Evolutionary conservation across 2,329 filamentous ascomycete species (phyloP).

Genomic region (Sclerotinia subarctica): DNA sequence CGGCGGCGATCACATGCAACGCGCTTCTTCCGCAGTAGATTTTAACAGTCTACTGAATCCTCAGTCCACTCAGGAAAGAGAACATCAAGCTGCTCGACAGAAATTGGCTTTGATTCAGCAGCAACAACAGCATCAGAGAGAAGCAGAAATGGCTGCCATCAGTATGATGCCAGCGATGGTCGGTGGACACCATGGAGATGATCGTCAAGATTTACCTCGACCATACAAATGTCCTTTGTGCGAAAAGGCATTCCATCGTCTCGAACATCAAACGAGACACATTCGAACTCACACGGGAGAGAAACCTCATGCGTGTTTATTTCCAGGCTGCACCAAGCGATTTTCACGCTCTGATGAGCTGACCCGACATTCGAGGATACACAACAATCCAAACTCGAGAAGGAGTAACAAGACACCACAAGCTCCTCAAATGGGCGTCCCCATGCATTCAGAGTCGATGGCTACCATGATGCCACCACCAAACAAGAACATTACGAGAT

Average conservation of each 20-base stretch:
- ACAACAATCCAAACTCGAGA: conserved; percentile 97
- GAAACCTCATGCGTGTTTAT: conserved; percentile 95
- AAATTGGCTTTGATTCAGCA: conserved; percentile 37
- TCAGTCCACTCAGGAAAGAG: conserved; percentile 42
- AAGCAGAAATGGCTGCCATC: conserved; percentile 53
- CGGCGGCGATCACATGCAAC: conserved; percentile 66
- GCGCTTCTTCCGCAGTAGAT: conserved; percentile 68
- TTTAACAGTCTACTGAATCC: conserved; percentile 74
- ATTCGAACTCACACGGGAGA: conserved; percentile 97
- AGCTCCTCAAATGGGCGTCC: conserved; percentile 46
- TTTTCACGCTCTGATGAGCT: conserved; percentile 96
- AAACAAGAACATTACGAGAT: conserved; percentile 78
- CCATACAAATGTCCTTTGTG: conserved; percentile 98
- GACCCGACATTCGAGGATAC: conserved; percentile 94
- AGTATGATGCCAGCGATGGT: conserved; percentile 38
- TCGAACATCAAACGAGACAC: conserved; percentile 88
- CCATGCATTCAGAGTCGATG: conserved; percentile 50
- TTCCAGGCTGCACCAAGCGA: conserved; percentile 92
- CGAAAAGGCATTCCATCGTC: conserved; percentile 96
- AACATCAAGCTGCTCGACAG: conserved; percentile 35
- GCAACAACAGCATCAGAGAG: conserved; percentile 34
- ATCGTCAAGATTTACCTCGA: conserved; percentile 71
- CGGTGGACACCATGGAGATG: conserved; percentile 38
- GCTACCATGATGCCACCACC: conserved; percentile 75
- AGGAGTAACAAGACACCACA: conserved; percentile 77